phyloP scores from a whole-genome alignment of 2,329 filamentous ascomycete genomes.

The Penicillium psychrosexuale region DNA sequence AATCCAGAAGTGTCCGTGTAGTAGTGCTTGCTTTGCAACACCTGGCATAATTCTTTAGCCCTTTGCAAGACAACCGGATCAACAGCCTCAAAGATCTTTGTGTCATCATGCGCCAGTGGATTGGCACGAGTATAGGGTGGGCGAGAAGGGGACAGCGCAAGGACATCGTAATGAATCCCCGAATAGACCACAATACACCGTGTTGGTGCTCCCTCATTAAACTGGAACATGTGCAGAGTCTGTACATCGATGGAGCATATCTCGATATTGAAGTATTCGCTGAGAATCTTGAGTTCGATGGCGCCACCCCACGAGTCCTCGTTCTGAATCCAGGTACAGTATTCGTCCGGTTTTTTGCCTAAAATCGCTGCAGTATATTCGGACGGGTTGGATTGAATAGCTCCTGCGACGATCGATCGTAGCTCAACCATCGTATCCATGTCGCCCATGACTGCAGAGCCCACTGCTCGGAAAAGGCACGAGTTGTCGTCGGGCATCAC shows the following conservation, averaged over 20 bases:
- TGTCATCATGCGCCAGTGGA: constrained; percentile 70
- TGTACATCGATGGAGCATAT: constrained; percentile 81
- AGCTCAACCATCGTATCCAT: constrained; percentile 69
- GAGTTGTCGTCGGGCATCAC: constrained; percentile 98
- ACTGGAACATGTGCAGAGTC: constrained; percentile 64
- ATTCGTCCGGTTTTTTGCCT: constrained; percentile 67
- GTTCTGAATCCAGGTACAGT: constrained; percentile 77
- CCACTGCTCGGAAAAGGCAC: constrained; percentile 88
- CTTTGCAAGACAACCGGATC: constrained; percentile 57
- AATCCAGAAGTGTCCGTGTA: constrained; percentile 85
- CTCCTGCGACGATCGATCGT: constrained; percentile 71
- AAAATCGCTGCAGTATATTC: constrained; percentile 74
- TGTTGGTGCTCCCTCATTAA: constrained; percentile 69
- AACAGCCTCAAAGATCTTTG: constrained; percentile 65
- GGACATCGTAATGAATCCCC: constrained; percentile 89
- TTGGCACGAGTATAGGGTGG: constrained; percentile 55
- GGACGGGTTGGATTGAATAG: constrained; percentile 69
- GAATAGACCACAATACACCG: constrained; percentile 84
- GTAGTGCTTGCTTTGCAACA: constrained; percentile 72
- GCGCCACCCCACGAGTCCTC: constrained; percentile 85
- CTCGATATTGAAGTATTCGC: constrained; percentile 79
- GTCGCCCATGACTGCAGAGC: constrained; percentile 68
- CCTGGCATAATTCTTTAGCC: constrained; percentile 62
- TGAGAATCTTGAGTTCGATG: constrained; percentile 83
- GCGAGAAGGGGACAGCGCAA: constrained; percentile 68